Evolutionary conservation across 2,329 filamentous ascomycete genomes (phyloP).

Genomic region (Diaporthe nobilis): DNA sequence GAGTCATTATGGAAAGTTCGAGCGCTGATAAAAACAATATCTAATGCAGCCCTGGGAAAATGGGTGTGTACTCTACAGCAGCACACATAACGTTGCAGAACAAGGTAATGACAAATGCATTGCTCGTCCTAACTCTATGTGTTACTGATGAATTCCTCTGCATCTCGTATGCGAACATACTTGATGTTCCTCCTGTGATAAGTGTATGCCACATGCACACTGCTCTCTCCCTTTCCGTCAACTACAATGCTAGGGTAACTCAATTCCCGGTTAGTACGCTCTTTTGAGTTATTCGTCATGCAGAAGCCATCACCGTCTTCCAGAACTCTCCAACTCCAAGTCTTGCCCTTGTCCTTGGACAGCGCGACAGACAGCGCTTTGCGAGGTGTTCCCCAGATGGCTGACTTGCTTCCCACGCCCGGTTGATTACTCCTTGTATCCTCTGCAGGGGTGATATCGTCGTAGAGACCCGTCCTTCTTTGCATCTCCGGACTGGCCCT

Average conservation of each 20-base stretch:
- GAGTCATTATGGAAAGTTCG: too few species aligned
- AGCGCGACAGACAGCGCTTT: constrained; percentile 53
- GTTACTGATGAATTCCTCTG: constrained; percentile 45
- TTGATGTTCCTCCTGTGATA: constrained; percentile 60
- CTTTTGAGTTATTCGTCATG: constrained; percentile 59
- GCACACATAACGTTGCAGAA: too few species aligned
- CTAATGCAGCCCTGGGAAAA: too few species aligned
- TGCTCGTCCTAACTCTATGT: too few species aligned
- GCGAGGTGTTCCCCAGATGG: constrained; percentile 60
- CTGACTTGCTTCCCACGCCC: constrained; percentile 51
- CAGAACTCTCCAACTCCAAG: constrained; percentile 55
- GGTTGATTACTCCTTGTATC: constrained; percentile 57
- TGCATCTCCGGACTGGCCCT: constrained; percentile 49
- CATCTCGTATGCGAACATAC: constrained; percentile 51
- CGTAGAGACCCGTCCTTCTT: constrained; percentile 58
- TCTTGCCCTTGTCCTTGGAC: constrained; percentile 53
- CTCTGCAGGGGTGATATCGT: constrained; percentile 58
- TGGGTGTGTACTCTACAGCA: too few species aligned
- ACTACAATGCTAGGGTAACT: constrained; percentile 60
- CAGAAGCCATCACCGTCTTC: constrained; percentile 62
- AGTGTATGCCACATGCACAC: constrained; percentile 57
- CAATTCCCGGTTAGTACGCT: constrained; percentile 58
- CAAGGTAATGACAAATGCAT: too few species aligned
- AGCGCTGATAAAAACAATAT: too few species aligned
- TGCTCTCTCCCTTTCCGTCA: constrained; percentile 32